A percentile compares a stretch with the other conserved stretches of the same genome.
These are phyloP conservation scores for Kwoniella shandongensis DNA, from an alignment of 768 basidiomycete genomes.

Conservation along the genomic window DNA sequence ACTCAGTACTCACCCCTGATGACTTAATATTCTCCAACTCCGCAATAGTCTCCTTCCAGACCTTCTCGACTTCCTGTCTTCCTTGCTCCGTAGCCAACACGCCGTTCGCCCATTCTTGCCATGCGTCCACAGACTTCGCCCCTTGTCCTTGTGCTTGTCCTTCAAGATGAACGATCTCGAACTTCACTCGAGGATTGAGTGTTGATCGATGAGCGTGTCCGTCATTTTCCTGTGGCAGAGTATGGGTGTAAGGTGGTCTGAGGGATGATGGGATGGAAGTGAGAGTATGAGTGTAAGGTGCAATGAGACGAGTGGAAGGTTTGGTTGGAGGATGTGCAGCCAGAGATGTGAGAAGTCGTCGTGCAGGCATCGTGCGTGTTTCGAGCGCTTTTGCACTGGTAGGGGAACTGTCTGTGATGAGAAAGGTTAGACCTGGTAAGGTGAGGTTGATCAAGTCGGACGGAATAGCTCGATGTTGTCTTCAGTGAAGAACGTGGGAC, in stretches of 20 bases:
- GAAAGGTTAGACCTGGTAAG: not conserved
- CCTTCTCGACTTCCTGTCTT: not conserved
- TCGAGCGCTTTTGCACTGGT: not conserved
- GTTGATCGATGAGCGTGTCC: not conserved
- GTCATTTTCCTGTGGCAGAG: not conserved
- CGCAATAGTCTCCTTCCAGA: conserved; percentile 5
- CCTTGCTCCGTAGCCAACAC: conserved; percentile 4
- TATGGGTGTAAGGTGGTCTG: conserved; percentile 16
- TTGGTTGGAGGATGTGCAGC: conserved; percentile 10
- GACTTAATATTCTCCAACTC: conserved; percentile 9
- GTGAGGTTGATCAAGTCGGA: not conserved
- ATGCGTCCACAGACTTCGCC: not conserved
- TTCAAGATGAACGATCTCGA: conserved; percentile 2
- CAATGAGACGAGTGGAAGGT: conserved; percentile 5
- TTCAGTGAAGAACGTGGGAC: too few relatives aligned
- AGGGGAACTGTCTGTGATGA: not conserved
- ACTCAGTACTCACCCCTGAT: conserved; percentile 13
- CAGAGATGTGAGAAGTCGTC: conserved; percentile 18
- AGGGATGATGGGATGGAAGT: not conserved
- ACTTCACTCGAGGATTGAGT: conserved; percentile 13
- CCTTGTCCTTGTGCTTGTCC: too few relatives aligned
- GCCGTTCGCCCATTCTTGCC: conserved; percentile 4
- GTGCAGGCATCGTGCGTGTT: conserved; percentile 10
- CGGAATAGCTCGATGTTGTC: too few relatives aligned
- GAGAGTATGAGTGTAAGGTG: conserved; percentile 15